Evolutionary conservation across 2,329 filamentous ascomycete species (phyloP).

Genomic region (Tolypocladium nubicola): DNA sequence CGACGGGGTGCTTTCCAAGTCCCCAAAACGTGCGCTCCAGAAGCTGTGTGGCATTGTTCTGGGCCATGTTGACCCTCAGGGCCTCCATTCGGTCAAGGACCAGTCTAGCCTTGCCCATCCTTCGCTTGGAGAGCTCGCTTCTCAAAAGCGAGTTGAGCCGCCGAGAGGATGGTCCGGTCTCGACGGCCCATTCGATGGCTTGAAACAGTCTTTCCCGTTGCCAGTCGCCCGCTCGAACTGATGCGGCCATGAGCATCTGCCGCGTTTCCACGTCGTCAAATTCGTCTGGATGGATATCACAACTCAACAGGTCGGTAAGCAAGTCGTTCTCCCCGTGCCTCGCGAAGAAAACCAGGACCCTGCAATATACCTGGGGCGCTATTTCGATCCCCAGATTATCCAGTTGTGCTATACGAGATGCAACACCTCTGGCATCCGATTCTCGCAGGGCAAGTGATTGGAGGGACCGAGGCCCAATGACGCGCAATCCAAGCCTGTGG

Average conservation of each 20-base stretch:
- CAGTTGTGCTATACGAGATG: slow-evolving; percentile 49
- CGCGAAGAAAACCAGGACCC: slow-evolving; percentile 55
- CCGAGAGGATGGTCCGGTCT: slow-evolving; percentile 8
- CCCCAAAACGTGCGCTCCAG: slow-evolving; percentile 15
- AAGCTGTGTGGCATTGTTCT: slow-evolving; percentile 15
- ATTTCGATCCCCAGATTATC: slow-evolving; percentile 51
- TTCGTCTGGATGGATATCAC: slow-evolving; percentile 44
- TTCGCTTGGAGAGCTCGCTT: slow-evolving; percentile 6
- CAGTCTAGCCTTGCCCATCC: slow-evolving; percentile 12
- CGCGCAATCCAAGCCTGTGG: slow-evolving; percentile 57
- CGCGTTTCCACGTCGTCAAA: slow-evolving; percentile 36
- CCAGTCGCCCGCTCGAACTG: slow-evolving; percentile 22
- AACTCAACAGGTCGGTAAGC: slow-evolving; percentile 33
- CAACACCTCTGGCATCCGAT: slow-evolving; percentile 42
- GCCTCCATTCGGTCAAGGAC: slow-evolving; percentile 22
- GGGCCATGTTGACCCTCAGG: slow-evolving; percentile 14
- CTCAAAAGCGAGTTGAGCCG: slow-evolving; percentile 13
- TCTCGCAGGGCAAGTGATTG: slow-evolving; percentile 67
- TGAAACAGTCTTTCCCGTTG: slow-evolving; percentile 32
- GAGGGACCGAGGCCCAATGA: slow-evolving; percentile 65
- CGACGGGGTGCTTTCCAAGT: slow-evolving; percentile 15
- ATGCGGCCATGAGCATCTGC: slow-evolving; percentile 24
- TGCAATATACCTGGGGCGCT: slow-evolving; percentile 52
- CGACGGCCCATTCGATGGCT: slow-evolving; percentile 23
- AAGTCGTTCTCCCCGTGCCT: slow-evolving; percentile 39